These are phyloP conservation scores for Psidium guajava DNA, from an alignment of 345 rosid genomes.

Conservation along the genomic window DNA sequence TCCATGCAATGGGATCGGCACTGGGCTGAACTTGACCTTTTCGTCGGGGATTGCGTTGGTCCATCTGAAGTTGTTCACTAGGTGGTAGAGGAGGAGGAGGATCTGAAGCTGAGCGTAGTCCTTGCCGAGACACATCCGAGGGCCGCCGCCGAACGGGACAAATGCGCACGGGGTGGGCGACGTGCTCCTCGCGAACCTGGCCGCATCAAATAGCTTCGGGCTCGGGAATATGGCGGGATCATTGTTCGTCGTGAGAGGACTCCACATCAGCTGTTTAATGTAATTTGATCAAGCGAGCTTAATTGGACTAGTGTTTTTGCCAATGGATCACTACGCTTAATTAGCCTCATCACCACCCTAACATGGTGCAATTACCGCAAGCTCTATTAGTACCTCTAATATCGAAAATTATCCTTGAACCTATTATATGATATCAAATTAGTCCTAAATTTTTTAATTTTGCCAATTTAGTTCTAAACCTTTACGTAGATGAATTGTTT, in stretches of 20 bases:
- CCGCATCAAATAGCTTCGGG: conserved; percentile 1
- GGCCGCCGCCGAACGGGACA: conserved; percentile 16
- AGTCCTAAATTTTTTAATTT: background rate
- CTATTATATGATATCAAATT: rapidly evolving
- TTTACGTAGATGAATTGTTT: rapidly evolving
- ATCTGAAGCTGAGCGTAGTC: conserved; percentile 5
- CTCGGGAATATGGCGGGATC: conserved; percentile 6
- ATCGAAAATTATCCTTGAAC: background rate
- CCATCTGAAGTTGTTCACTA: conserved; percentile 14
- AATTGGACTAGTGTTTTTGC: background rate
- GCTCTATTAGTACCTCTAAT: background rate
- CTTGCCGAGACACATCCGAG: conserved; percentile 15
- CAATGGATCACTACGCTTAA: background rate
- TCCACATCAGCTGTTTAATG: background rate
- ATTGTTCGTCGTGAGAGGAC: background rate
- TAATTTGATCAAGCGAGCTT: background rate
- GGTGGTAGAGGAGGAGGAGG: conserved; percentile 12
- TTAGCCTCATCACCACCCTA: background rate
- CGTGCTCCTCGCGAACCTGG: conserved; percentile 1
- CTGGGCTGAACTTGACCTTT: background rate
- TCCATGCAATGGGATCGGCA: conserved; percentile 4
- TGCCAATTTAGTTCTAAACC: background rate
- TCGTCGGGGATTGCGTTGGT: conserved; percentile 1
- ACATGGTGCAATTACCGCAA: background rate
- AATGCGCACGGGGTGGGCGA: conserved; percentile 1